phyloP scores from a whole-genome alignment of 495 filamentous ascomycete genomes.

The Tuber aestivum region DNA sequence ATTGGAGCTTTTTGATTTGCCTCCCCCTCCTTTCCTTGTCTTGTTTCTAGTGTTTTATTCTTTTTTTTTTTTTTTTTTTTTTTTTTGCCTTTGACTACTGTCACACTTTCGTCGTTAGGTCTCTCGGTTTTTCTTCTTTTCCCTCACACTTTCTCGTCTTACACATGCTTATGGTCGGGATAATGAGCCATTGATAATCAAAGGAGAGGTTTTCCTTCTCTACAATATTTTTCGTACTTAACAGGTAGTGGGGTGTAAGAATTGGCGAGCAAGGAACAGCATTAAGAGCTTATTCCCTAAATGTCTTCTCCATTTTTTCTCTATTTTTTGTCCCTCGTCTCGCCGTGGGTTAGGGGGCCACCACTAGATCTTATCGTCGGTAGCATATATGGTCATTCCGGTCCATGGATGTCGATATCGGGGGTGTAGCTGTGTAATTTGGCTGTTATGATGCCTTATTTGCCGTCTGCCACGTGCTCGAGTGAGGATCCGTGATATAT shows the following conservation, averaged over 20 bases:
- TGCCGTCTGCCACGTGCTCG: neutral
- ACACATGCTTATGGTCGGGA: neutral
- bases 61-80: neutral
- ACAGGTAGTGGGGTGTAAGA: neutral
- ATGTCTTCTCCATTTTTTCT: neutral
- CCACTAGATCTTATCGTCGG: neutral
- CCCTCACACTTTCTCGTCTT: neutral
- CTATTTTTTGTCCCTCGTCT: neutral
- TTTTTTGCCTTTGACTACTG: neutral
- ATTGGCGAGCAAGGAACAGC: neutral
- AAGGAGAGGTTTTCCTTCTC: neutral
- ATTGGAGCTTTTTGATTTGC: slow-evolving; percentile 4
- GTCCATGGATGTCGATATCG: neutral
- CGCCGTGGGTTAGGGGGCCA: neutral
- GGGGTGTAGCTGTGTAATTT: neutral
- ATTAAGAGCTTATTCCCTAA: neutral
- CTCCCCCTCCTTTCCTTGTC: neutral
- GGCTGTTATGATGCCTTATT: neutral
- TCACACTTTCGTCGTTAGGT: too few relatives aligned
- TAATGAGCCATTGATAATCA: neutral
- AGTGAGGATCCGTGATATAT: neutral
- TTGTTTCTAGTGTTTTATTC: neutral
- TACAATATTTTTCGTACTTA: neutral
- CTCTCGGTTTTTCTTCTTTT: neutral
- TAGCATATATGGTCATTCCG: neutral